phyloP scores from a whole-genome alignment of 2,329 filamentous ascomycete species.

The Triangularia setosa region DNA sequence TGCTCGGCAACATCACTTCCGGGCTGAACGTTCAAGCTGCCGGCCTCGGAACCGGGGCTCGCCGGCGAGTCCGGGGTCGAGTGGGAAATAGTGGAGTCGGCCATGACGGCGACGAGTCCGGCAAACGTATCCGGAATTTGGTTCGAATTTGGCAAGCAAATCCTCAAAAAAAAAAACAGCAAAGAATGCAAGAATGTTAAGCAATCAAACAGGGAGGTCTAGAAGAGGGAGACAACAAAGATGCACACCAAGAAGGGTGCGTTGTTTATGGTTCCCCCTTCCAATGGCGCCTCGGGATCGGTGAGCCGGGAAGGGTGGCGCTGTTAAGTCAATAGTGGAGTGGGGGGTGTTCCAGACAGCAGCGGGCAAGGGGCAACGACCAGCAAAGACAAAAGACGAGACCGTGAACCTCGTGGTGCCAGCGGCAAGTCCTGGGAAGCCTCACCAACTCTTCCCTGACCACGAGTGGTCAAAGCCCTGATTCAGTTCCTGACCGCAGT shows the following conservation, averaged over 20 bases:
- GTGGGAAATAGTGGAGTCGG: constrained; percentile 20
- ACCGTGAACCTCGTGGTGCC: neutral
- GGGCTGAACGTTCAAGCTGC: neutral
- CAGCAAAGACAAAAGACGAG: neutral
- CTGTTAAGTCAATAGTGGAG: constrained; percentile 17
- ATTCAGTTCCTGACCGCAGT: neutral
- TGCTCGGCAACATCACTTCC: neutral
- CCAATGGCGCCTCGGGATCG: constrained; percentile 17
- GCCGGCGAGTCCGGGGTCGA: constrained; percentile 12
- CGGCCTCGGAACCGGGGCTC: constrained; percentile 13
- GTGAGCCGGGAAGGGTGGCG: constrained; percentile 17
- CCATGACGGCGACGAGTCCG: constrained; percentile 21
- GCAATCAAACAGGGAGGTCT: neutral
- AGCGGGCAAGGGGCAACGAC: neutral
- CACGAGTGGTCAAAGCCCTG: neutral
- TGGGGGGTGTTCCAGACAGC: constrained; percentile 12
- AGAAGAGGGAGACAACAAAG: neutral
- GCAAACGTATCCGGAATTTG: neutral
- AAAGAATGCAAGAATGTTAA: neutral
- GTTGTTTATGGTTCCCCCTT: constrained; percentile 13
- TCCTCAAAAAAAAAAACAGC: neutral
- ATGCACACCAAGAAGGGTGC: neutral
- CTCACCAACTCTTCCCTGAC: neutral
- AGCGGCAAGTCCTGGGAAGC: neutral
- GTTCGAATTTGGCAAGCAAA: no score